phyloP scores from a whole-genome alignment of 805 yeast genomes.

The Lachancea nothofagi region DNA sequence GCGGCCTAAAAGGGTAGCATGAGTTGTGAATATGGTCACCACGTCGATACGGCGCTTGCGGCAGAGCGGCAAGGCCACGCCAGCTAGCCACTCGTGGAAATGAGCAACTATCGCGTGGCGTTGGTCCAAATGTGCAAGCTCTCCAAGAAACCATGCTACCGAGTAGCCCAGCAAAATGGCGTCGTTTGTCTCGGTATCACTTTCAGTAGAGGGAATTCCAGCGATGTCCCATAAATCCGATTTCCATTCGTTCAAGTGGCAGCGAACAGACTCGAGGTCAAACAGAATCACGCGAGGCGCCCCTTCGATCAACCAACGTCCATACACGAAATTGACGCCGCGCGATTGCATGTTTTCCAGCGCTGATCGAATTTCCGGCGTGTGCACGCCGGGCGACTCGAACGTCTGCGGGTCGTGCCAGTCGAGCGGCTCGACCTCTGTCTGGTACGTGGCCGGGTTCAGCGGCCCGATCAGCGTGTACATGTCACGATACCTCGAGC shows the following conservation, averaged over 20 bases:
- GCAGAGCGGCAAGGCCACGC: conserved; percentile 89
- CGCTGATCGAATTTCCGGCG: conserved; percentile 46
- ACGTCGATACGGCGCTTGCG: conserved; percentile 87
- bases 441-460: conserved; percentile 64
- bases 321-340: conserved; percentile 80
- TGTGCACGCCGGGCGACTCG: conserved; percentile 17
- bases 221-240: conserved; percentile 85
- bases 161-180: conserved; percentile 89
- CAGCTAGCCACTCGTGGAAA: conserved; percentile 98
- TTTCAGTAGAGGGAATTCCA: conserved; percentile 90
- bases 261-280: conserved; percentile 70
- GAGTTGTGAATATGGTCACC: conserved; percentile 94
- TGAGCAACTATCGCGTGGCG: conserved; percentile 89
- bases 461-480: conserved; percentile 86
- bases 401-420: conserved; percentile 42
- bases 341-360: conserved; percentile 74
- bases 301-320: conserved; percentile 96
- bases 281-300: conserved; percentile 91
- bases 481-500: conserved; percentile 83
- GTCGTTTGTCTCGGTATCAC: conserved; percentile 83
- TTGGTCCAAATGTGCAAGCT: conserved; percentile 75
- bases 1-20: conserved; percentile 92
- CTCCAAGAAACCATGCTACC: conserved; percentile 97
- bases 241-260: conserved; percentile 85
- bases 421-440: conserved; percentile 74